phyloP scores from a whole-genome alignment of 2,329 filamentous ascomycete genomes.

The Phyllosticta paracitricarpa region DNA sequence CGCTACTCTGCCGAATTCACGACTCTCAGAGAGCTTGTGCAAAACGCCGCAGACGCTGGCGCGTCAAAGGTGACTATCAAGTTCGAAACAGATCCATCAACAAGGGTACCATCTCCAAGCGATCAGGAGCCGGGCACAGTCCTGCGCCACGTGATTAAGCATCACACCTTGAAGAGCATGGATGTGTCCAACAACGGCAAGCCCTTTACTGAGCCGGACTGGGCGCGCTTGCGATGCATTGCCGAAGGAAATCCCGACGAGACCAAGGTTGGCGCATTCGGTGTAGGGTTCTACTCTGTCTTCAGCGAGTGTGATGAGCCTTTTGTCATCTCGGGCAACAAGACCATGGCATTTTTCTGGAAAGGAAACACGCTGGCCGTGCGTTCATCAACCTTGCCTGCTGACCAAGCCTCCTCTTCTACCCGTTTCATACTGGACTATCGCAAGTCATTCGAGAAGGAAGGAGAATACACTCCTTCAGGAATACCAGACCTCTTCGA shows the following conservation, averaged over 20 bases:
- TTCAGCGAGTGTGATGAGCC: conserved; percentile 98
- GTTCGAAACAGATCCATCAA: conserved; percentile 83
- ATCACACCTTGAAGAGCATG: conserved; percentile 81
- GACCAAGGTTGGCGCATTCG: conserved; percentile 97
- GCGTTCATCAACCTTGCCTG: conserved; percentile 65
- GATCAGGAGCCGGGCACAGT: conserved; percentile 58
- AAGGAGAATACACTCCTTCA: conserved; percentile 34
- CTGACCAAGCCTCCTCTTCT: conserved; percentile 54
- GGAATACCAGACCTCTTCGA: conserved; percentile 78
- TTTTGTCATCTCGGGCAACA: conserved; percentile 83
- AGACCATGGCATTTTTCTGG: conserved; percentile 99
- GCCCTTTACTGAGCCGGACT: conserved; percentile 81
- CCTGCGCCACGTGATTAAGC: conserved; percentile 70
- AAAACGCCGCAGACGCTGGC: conserved; percentile 96
- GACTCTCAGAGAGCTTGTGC: conserved; percentile 80
- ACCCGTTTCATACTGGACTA: conserved; percentile 96
- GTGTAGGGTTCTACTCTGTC: conserved; percentile 55
- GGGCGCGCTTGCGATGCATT: conserved; percentile 87
- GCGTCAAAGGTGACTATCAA: conserved; percentile 82
- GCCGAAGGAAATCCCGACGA: conserved; percentile 99
- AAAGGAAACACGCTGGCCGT: conserved; percentile 97
- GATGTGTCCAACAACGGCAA: conserved; percentile 88
- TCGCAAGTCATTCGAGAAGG: conserved; percentile 57
- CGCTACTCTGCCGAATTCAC: conserved; percentile 94
- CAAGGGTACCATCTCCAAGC: conserved; percentile 58